These are phyloP conservation scores for Penicillium turbatum DNA, from an alignment of 495 filamentous ascomycete species.

Conservation along the genomic window DNA sequence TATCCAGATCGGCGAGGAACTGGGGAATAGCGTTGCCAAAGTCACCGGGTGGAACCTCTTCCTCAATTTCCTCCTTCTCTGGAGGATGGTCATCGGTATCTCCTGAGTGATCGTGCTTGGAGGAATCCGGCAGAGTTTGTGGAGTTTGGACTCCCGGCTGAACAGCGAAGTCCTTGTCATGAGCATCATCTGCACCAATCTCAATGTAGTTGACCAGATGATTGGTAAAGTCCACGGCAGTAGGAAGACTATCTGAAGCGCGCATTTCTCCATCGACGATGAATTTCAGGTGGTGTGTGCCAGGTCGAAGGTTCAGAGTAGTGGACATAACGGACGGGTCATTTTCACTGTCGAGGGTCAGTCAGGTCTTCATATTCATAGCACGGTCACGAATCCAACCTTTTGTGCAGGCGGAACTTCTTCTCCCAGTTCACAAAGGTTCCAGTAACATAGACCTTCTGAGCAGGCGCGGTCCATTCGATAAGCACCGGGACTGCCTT, in stretches of 20 bases:
- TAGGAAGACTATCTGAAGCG: conserved; percentile 79
- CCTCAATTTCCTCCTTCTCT: conserved; percentile 45
- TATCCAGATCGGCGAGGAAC: conserved; percentile 81
- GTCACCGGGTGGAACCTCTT: conserved; percentile 44
- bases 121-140: conserved; percentile 38
- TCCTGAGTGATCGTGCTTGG: conserved; percentile 32
- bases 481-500: conserved; percentile 69
- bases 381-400: conserved; percentile 45
- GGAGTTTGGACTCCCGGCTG: conserved; percentile 44
- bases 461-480: conserved; percentile 72
- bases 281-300: conserved; percentile 95
- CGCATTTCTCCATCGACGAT: conserved; percentile 91
- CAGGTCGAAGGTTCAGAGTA: conserved; percentile 75
- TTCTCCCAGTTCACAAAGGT: conserved; percentile 95
- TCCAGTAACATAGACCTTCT: conserved; percentile 93
- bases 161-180: conserved; percentile 27
- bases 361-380: background rate
- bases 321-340: conserved; percentile 59
- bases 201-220: conserved; percentile 98
- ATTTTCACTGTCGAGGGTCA: conserved; percentile 30
- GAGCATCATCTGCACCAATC: conserved; percentile 69
- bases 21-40: conserved; percentile 64
- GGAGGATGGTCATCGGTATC: conserved; percentile 40
- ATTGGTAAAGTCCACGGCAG: conserved; percentile 94
- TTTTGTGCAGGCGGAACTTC: conserved; percentile 78